Conservation (phyloP, 2,329 filamentous ascomycete species). For the Xylariaceae sp. region DNA sequence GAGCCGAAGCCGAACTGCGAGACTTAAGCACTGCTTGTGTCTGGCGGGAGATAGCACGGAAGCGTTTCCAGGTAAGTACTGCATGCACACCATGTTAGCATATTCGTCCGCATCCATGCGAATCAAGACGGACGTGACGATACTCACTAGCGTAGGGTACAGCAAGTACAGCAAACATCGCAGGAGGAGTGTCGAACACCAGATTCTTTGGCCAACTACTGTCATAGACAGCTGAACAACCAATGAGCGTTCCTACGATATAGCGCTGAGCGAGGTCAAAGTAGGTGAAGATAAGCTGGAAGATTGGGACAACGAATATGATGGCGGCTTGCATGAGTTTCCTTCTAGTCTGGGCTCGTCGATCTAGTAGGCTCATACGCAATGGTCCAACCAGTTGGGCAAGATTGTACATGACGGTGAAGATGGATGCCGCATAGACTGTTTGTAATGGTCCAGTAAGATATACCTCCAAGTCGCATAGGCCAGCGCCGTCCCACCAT, state of each 20-base stretch:
- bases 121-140: not conserved
- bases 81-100: conserved; percentile 3
- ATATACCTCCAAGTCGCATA: conserved; percentile 49
- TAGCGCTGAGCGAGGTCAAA: conserved; percentile 46
- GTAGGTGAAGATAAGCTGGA: conserved; percentile 46
- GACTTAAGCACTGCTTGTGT: conserved; percentile 36
- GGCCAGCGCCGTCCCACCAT: conserved; percentile 50
- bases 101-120: not conserved
- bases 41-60: conserved; percentile 39
- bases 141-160: conserved; percentile 46
- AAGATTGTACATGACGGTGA: conserved; percentile 52
- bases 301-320: conserved; percentile 49
- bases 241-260: conserved; percentile 43
- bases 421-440: conserved; percentile 45
- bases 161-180: conserved; percentile 39
- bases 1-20: conserved; percentile 36
- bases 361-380: conserved; percentile 35
- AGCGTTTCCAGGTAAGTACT: conserved; percentile 43
- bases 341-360: conserved; percentile 37
- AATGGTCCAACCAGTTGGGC: conserved; percentile 44
- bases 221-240: conserved; percentile 42
- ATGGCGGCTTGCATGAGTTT: conserved; percentile 46
- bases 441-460: conserved; percentile 32
- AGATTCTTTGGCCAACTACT: conserved; percentile 44
- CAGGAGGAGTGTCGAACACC: conserved; percentile 44